Evolutionary conservation across 495 filamentous ascomycete genomes (phyloP).

Genomic region (Tuber umbilicatum): DNA sequence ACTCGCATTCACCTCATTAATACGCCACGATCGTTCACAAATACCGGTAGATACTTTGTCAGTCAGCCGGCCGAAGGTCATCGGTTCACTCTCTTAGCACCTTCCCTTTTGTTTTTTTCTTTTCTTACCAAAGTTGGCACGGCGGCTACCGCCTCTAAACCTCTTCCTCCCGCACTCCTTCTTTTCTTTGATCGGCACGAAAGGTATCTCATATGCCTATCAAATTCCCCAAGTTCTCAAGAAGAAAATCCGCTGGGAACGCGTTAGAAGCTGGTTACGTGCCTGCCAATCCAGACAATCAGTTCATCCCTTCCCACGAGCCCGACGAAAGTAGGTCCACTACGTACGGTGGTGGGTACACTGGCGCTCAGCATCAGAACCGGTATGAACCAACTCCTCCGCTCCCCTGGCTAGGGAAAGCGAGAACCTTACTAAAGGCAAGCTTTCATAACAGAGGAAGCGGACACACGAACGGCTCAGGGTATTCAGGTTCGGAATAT

Average conservation of each 20-base stretch:
- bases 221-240: constrained; percentile 61
- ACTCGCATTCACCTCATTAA: constrained; percentile 27
- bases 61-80: constrained; percentile 27
- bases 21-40: constrained; percentile 35
- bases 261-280: constrained; percentile 50
- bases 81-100: constrained; percentile 16
- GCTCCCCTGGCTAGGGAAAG: constrained; percentile 29
- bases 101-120: constrained; percentile 25
- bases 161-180: constrained; percentile 17
- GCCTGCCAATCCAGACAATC: constrained; percentile 38
- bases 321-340: constrained; percentile 18
- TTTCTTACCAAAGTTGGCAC: constrained; percentile 24
- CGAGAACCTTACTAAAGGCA: constrained; percentile 34
- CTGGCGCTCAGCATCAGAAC: constrained; percentile 33
- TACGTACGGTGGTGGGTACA: constrained; percentile 32
- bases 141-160: constrained; percentile 8
- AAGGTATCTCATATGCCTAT: constrained; percentile 54
- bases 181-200: constrained; percentile 28
- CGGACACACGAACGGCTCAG: constrained; percentile 37
- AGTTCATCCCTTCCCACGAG: constrained; percentile 27
- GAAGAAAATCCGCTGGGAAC: constrained; percentile 63
- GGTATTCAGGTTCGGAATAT: constrained; percentile 39
- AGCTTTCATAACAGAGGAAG: constrained; percentile 23
- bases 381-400: constrained; percentile 39
- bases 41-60: constrained; percentile 29